phyloP scores from a whole-genome alignment of 257 asterid species.

The Rubia yunnanensis region DNA sequence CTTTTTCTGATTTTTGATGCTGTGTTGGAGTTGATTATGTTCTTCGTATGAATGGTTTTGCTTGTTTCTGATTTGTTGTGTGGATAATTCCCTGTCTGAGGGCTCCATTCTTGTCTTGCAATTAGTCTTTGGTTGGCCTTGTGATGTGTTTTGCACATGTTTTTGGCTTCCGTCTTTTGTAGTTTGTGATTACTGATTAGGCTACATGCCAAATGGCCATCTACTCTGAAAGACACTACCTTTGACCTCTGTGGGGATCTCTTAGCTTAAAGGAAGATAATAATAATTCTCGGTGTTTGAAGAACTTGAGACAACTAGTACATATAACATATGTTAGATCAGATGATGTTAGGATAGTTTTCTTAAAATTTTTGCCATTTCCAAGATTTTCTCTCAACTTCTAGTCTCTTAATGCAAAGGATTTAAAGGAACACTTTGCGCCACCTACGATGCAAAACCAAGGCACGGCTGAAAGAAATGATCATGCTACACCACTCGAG shows the following conservation, averaged over 20 bases:
- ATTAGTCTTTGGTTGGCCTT: constrained; percentile 4
- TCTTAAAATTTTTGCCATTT: no score
- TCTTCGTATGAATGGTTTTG: not conserved
- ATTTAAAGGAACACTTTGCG: constrained; percentile 27
- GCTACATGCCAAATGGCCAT: constrained; percentile 5
- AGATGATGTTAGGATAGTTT: not conserved
- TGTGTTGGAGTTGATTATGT: not conserved
- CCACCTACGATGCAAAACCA: constrained; percentile 26
- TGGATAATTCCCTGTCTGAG: not conserved
- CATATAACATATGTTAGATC: not conserved
- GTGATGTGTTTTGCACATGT: constrained; percentile 1
- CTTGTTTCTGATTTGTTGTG: not conserved
- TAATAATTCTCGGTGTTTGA: not conserved
- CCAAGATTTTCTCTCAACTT: not conserved
- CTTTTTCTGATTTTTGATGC: not conserved
- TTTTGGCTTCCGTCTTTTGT: not conserved
- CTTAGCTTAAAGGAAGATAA: not conserved
- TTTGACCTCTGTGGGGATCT: not conserved
- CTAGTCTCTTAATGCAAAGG: constrained; percentile 5
- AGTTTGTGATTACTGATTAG: not conserved
- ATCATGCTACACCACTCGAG: constrained; percentile 30
- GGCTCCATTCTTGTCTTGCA: constrained; percentile 6
- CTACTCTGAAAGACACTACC: not conserved
- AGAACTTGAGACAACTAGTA: not conserved
- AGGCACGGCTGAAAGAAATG: constrained; percentile 27